Conservation (phyloP, 2,329 filamentous ascomycete genomes). For the Chrysosphaeria jannelii region DNA sequence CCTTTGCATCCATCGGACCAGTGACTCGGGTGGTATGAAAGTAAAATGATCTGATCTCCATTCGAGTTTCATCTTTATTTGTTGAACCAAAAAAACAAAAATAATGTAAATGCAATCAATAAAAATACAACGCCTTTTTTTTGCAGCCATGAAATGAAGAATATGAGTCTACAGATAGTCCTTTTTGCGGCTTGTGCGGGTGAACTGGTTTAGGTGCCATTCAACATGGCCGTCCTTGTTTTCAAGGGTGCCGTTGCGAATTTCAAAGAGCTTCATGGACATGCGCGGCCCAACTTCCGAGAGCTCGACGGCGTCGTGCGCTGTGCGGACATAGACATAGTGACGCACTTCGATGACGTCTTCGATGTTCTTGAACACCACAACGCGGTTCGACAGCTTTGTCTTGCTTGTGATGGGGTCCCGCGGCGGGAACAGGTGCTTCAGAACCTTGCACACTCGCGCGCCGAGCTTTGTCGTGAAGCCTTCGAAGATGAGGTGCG, state of each 20-base stretch:
- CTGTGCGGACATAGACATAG: conserved; percentile 53
- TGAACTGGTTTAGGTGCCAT: conserved; percentile 92
- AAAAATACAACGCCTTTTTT: too few relatives aligned
- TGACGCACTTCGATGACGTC: conserved; percentile 83
- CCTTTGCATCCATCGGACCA: too few relatives aligned
- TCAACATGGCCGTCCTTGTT: conserved; percentile 89
- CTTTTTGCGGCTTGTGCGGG: conserved; percentile 79
- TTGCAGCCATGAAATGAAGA: neutral
- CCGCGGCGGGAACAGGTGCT: conserved; percentile 78
- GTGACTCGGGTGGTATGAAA: too few relatives aligned
- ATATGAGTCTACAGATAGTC: conserved; percentile 77
- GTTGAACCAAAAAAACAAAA: too few relatives aligned
- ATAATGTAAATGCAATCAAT: too few relatives aligned
- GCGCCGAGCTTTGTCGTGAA: conserved; percentile 58
- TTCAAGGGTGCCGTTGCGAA: conserved; percentile 67
- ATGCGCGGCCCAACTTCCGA: conserved; percentile 78
- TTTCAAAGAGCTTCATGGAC: conserved; percentile 93
- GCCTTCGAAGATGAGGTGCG: conserved; percentile 83
- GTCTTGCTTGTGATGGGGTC: conserved; percentile 38
- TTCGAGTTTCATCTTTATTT: too few relatives aligned
- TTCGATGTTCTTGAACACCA: conserved; percentile 84
- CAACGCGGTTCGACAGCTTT: conserved; percentile 64
- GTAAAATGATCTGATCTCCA: too few relatives aligned
- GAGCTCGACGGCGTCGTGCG: conserved; percentile 66
- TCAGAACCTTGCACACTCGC: conserved; percentile 65